These are phyloP conservation scores for Pterocarpus santalinus DNA, from an alignment of 306 rosid genomes.

Conservation along the genomic window DNA sequence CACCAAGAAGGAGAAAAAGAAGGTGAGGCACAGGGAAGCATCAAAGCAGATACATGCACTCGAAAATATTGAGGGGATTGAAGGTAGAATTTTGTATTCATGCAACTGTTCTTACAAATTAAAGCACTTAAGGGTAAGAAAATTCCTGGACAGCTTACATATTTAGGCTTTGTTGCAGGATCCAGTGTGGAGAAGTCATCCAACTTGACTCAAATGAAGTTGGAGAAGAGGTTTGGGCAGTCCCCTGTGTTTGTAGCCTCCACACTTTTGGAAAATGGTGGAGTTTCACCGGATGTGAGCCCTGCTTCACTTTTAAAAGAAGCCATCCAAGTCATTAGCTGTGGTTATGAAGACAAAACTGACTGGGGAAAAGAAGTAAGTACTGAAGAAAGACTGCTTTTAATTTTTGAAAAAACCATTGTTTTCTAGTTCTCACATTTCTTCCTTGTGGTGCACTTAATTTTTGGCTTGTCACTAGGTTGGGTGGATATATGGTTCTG, in stretches of 20 bases:
- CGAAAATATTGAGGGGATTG: conserved; percentile 86
- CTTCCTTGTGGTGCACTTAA: conserved; percentile 17
- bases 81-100: conserved; percentile 57
- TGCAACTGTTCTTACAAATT: not conserved
- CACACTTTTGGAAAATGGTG: conserved; percentile 83
- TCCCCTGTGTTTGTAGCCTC: conserved; percentile 90
- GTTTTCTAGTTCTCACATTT: conserved; percentile 26
- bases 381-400: not conserved
- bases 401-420: not conserved
- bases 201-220: conserved; percentile 65
- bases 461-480: conserved; percentile 59
- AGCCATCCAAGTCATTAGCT: conserved; percentile 95
- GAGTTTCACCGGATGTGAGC: conserved; percentile 68
- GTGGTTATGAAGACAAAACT: conserved; percentile 97
- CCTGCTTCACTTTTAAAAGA: conserved; percentile 90
- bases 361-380: conserved; percentile 99
- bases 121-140: not conserved
- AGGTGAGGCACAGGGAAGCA: conserved; percentile 85
- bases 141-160: not conserved
- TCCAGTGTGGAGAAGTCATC: conserved; percentile 55
- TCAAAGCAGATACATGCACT: conserved; percentile 98
- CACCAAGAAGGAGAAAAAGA: conserved; percentile 76
- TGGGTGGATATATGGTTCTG: conserved; percentile 99
- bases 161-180: conserved; percentile 60
- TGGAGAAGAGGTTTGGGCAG: conserved; percentile 95